Evolutionary conservation across 139 green algal genomes (phyloP).

Genomic region (Micromonas commoda): DNA sequence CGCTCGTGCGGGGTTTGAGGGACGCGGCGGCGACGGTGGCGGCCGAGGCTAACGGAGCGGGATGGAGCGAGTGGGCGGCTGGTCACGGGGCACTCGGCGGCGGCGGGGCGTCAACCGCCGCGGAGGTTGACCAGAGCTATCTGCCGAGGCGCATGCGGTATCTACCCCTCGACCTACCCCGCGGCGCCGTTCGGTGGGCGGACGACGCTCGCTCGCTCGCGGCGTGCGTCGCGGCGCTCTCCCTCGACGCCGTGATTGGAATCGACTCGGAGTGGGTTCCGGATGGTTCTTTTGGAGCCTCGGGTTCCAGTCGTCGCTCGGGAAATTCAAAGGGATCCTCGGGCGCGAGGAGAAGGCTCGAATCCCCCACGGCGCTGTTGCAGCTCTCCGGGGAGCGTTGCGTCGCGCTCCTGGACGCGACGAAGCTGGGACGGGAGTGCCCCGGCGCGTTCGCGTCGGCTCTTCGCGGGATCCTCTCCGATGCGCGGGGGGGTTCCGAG

Average conservation of each 20-base stretch:
- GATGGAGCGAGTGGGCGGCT: too few species aligned
- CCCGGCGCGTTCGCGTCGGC: neutral
- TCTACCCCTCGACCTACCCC: neutral
- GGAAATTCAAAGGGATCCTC: too few species aligned
- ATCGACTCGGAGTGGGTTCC: neutral
- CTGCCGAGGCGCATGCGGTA: too few species aligned
- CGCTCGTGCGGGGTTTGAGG: neutral
- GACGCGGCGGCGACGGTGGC: neutral
- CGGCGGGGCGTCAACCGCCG: too few species aligned
- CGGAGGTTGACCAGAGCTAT: too few species aligned
- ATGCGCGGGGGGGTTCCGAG: too few species aligned
- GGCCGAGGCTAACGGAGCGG: too few species aligned
- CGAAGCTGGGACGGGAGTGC: neutral
- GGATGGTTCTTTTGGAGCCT: too few species aligned
- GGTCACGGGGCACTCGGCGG: too few species aligned
- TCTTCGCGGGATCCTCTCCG: neutral
- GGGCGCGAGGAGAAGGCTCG: too few species aligned
- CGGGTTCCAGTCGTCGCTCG: too few species aligned
- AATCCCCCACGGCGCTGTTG: neutral
- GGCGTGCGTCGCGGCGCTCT: neutral
- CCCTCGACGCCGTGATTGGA: neutral
- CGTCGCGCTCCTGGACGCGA: neutral
- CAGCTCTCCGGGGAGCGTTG: neutral
- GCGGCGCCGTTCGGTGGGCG: neutral
- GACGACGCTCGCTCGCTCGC: neutral